phyloP scores from a whole-genome alignment of 2,329 filamentous ascomycete genomes.

The Diaporthe humulicola region DNA sequence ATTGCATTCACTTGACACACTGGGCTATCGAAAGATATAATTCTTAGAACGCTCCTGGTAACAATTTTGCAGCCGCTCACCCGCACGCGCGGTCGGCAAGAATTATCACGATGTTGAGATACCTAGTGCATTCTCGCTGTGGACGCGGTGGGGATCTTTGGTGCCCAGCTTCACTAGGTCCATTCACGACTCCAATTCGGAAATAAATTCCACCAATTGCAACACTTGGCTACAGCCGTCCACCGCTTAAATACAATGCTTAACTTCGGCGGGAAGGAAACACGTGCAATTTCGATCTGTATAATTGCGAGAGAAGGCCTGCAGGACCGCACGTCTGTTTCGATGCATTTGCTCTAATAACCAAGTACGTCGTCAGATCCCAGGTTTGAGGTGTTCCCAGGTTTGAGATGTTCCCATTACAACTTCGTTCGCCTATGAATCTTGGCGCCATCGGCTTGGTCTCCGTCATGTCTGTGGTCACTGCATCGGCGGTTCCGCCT shows the following conservation, averaged over 20 bases:
- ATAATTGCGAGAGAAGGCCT: no score
- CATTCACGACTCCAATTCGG: constrained; percentile 1
- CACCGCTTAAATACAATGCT: neutral
- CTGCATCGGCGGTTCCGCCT: neutral
- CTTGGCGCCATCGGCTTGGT: neutral
- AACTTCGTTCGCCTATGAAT: neutral
- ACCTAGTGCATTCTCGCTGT: no score
- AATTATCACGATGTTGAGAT: neutral
- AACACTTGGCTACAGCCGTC: neutral
- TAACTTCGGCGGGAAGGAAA: neutral
- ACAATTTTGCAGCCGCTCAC: neutral
- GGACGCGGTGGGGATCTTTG: neutral
- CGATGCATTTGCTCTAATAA: neutral
- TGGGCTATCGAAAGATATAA: neutral
- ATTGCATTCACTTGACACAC: neutral
- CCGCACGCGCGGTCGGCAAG: neutral
- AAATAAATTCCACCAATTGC: constrained; percentile 26
- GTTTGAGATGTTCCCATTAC: neutral
- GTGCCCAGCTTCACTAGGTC: neutral
- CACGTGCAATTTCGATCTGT: neutral
- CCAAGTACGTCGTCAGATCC: neutral
- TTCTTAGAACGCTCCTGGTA: neutral
- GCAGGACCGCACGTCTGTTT: neutral
- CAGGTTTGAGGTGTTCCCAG: neutral
- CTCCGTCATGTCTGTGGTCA: neutral